Evolutionary conservation across 345 rosid species (phyloP).

Genomic region (Eucalyptus pauciflora): DNA sequence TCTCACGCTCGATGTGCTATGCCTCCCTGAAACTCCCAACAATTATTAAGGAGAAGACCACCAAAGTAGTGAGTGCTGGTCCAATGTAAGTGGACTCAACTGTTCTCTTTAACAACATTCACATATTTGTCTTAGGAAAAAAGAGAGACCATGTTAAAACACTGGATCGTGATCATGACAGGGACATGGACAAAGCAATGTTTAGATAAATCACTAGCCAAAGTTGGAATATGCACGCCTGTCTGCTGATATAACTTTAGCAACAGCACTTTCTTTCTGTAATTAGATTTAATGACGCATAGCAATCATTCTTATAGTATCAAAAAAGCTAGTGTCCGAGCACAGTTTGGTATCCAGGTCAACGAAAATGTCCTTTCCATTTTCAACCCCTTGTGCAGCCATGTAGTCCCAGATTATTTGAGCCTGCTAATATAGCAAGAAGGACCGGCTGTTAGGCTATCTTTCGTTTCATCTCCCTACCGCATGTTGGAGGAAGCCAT

Average conservation of each 20-base stretch:
- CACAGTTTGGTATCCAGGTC: neutral
- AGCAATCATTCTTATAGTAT: too few species aligned
- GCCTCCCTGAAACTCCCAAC: slow-evolving; percentile 71
- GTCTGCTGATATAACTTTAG: neutral
- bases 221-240: neutral
- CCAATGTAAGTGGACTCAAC: neutral
- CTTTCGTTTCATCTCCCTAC: neutral
- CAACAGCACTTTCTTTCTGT: neutral
- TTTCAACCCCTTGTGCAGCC: neutral
- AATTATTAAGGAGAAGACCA: neutral
- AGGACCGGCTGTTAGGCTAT: neutral
- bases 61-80: neutral
- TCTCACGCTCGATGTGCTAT: slow-evolving; percentile 42
- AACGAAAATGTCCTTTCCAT: neutral
- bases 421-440: neutral
- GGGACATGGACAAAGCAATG: neutral
- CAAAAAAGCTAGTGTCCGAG: neutral
- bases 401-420: neutral
- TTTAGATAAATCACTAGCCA: neutral
- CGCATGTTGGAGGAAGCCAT: neutral
- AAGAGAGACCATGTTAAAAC: neutral
- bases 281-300: too few species aligned
- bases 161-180: neutral
- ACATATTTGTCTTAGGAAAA: neutral
- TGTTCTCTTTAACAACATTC: neutral